Base-by-base conservation (phyloP, 352 stramenopile species). In the Globisporangium cylindrosporum region DNA sequence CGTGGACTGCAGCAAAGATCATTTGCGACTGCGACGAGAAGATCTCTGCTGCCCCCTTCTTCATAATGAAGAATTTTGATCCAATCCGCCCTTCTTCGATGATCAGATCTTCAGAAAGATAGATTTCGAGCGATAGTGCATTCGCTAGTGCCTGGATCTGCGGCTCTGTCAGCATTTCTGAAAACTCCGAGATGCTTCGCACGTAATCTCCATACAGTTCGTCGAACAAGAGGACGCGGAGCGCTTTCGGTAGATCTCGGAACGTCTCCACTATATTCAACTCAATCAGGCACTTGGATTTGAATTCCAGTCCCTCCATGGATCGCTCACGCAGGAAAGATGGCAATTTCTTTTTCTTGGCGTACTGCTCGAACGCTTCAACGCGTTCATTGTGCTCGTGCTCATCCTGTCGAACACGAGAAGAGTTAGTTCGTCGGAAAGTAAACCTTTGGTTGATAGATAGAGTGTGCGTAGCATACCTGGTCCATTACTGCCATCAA, bases 341-440 rank as follows among this genome's bases (percentile, higher is more conserved):
- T 22, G 71, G 71, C 36, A 76, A 41, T 7, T 60, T 62, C 22
- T 67, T 65, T 24, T 66, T 71, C 51, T 73, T 75, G 6, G 67
- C 68, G 55, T 74, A 76, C 41, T 74, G 62, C 10, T 76, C 67
- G 58, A 76, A 76, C 20, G 69, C 69, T 36, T 76, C 59, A n/a
- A 76, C 68, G 15, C 67, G 68, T 51, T 71, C 71, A 12, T 67
- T 62, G 55, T 74, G 61, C 41, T 76, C 71, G 5, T 72, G 59
- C 22, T 57, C 32, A 27, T 71, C 62, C 69, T 70, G 32, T 20
- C 9, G n/a, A 5, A 14, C 20, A 43, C 22, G 14, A 9, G 24
- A 20, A 57, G 6, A 18, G 36, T 8, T 5, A 48, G 9, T 46
- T 27, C 53, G 7, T 32, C 18, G 5, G 32, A n/a, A 62, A 34